Conservation (phyloP, 257 asterid genomes). For the Penstemon eatonii region DNA sequence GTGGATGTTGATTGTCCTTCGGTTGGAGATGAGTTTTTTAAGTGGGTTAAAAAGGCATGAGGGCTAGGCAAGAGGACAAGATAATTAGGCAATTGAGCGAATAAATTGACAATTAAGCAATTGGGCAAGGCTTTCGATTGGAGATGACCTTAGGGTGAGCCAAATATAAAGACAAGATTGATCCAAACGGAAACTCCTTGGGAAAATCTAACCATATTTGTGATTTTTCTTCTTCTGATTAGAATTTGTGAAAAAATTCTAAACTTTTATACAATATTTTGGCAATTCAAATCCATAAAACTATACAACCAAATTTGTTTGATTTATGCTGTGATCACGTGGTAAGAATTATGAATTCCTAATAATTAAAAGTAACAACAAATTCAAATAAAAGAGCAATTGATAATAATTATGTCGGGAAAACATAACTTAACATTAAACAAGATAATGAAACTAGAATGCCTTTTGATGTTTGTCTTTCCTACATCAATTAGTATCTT, state of each 20-base stretch:
- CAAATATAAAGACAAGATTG: too few relatives aligned
- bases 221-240: background rate
- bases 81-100: too few relatives aligned
- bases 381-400: conserved; percentile 43
- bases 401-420: conserved; percentile 36
- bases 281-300: background rate
- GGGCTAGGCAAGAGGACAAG: too few relatives aligned
- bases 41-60: too few relatives aligned
- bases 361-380: conserved; percentile 31
- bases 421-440: conserved; percentile 37
- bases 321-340: conserved; percentile 23
- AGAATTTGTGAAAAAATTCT: background rate
- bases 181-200: background rate
- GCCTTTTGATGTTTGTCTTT: conserved; percentile 29
- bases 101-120: too few relatives aligned
- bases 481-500: conserved; percentile 25
- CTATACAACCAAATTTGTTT: conserved; percentile 6
- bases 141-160: too few relatives aligned
- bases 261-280: background rate
- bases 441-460: conserved; percentile 28
- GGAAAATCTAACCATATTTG: background rate
- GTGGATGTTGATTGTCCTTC: too few relatives aligned
- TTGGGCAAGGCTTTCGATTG: too few relatives aligned
- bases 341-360: conserved; percentile 28
- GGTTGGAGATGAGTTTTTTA: too few relatives aligned